phyloP scores from a whole-genome alignment of 2,329 filamentous ascomycete genomes.

The Rhynchosporium secalis region DNA sequence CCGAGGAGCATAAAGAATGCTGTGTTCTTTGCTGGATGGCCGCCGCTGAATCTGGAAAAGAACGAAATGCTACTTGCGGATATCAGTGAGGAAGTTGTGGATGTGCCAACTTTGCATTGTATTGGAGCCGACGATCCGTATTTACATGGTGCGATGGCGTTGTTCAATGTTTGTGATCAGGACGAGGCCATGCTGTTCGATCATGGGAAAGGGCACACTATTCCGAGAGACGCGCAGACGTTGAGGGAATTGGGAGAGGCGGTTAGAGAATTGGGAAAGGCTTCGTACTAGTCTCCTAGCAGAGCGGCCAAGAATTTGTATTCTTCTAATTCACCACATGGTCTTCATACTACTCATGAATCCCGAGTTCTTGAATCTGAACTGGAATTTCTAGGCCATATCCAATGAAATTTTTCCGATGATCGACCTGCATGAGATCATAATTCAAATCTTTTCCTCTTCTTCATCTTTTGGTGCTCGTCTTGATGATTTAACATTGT shows the following conservation, averaged over 20 bases:
- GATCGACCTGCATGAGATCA: no score
- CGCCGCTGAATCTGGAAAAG: slow-evolving; percentile 47
- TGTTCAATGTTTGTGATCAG: slow-evolving; percentile 62
- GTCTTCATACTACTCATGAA: no score
- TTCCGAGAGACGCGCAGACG: slow-evolving; percentile 51
- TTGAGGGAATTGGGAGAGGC: slow-evolving; percentile 38
- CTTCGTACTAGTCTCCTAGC: slow-evolving; percentile 5
- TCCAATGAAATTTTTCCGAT: no score
- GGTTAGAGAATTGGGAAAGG: slow-evolving; percentile 20
- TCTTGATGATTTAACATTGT: no score
- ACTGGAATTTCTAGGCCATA: no score
- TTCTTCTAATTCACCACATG: no score
- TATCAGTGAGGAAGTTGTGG: slow-evolving; percentile 50
- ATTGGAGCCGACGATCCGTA: slow-evolving; percentile 60
- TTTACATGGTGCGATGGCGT: slow-evolving; percentile 58
- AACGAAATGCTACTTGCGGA: slow-evolving; percentile 51
- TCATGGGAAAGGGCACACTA: slow-evolving; percentile 63
- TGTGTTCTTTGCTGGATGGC: slow-evolving; percentile 54
- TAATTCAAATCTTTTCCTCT: no score
- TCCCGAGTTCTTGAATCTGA: no score
- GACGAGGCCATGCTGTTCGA: slow-evolving; percentile 63
- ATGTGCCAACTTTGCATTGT: slow-evolving; percentile 54
- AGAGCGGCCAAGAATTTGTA: no score
- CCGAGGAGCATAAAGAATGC: slow-evolving; percentile 43
- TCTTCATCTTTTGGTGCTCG: no score